Evolutionary conservation across 2,329 filamentous ascomycete species (phyloP).

Genomic region (Colletotrichum sp.): DNA sequence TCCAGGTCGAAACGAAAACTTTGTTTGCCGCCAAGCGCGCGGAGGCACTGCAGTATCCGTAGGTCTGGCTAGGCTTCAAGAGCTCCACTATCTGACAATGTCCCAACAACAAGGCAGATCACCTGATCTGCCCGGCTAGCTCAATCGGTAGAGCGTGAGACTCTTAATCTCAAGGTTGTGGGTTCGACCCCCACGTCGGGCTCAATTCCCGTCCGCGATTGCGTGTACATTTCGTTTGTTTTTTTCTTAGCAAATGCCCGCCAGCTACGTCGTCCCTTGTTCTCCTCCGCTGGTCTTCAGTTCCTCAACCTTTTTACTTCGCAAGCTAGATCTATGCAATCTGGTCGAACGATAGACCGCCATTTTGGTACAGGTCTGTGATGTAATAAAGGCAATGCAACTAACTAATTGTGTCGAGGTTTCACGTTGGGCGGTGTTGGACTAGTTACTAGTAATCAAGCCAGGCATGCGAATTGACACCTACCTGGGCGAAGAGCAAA

Average conservation of each 20-base stretch:
- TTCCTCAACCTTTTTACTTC: background rate
- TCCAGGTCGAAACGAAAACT: too few relatives aligned
- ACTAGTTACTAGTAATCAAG: accelerated
- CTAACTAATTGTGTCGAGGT: accelerated
- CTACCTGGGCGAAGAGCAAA: background rate
- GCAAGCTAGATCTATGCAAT: background rate
- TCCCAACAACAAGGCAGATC: background rate
- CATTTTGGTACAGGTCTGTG: too few relatives aligned
- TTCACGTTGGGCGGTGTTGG: accelerated
- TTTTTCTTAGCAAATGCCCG: background rate
- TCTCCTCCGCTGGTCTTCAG: too few relatives aligned
- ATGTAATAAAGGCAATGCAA: too few relatives aligned
- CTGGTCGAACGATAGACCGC: too few relatives aligned
- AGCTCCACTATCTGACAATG: too few relatives aligned
- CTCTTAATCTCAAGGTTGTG: slow-evolving; percentile 68
- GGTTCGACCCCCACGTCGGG: slow-evolving; percentile 46
- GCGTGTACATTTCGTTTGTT: background rate
- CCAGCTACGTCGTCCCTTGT: too few relatives aligned
- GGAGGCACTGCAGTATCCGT: too few relatives aligned
- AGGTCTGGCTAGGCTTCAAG: background rate
- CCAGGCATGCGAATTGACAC: background rate
- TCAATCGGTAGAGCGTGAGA: slow-evolving; percentile 78
- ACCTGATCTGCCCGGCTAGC: slow-evolving; percentile 56
- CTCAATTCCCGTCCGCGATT: slow-evolving; percentile 21
- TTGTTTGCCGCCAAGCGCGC: too few relatives aligned